Base-by-base conservation (phyloP, 768 basidiomycete genomes). In the Daedaleopsis sinensis region DNA sequence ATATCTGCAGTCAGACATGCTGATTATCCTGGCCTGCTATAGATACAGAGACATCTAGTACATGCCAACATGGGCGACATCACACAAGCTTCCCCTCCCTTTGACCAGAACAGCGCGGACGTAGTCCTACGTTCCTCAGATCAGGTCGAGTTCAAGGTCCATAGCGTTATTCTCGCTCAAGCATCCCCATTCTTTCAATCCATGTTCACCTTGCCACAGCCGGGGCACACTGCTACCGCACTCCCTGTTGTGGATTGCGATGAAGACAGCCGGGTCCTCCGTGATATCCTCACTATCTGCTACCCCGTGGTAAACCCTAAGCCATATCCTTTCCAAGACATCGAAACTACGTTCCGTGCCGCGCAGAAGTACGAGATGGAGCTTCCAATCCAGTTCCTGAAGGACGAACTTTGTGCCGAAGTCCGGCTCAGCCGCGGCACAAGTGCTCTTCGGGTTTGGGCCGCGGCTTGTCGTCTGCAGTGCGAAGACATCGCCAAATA, bases 151-250 rank as follows among this genome's bases (percentile, higher is more conserved):
- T 86, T 86, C 71, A 79, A 77, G 55, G 79, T 83, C 49, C 81
- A 82, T 77, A 86, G 82, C 67, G 67, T 79, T 47, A 73, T 87
- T 55, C 74, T 88, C n/a, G 76, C 80, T 23, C 68, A 83, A 19
- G 81, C 85, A 0, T 88, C 88, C 15, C 78, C 84, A 5, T 80
- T 88, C 69, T 89, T 88, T 65, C 74, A 74, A 52, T 78, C 80
- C 63, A 81, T 85, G 74, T 82, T 88, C 65, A 75, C 78, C 5
- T 69, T 87, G 37, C 84, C 21, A 13, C 42, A 21, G 16, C 23
- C 27, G 16, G 15, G 15, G 47, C 12, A 27, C 47, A 15, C 11
- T 12, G n/a, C 16, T 18, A 48, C 8, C 18, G 37, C 0, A 18
- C 55, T 57, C 16, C 58, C 65, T 27, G 59, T 71, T 11, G 69